A percentile compares a stretch with the other conserved stretches of the same genome.
phyloP scores from a whole-genome alignment of 192 early-diverging fungal species.

The Backusella tarrabulga region DNA sequence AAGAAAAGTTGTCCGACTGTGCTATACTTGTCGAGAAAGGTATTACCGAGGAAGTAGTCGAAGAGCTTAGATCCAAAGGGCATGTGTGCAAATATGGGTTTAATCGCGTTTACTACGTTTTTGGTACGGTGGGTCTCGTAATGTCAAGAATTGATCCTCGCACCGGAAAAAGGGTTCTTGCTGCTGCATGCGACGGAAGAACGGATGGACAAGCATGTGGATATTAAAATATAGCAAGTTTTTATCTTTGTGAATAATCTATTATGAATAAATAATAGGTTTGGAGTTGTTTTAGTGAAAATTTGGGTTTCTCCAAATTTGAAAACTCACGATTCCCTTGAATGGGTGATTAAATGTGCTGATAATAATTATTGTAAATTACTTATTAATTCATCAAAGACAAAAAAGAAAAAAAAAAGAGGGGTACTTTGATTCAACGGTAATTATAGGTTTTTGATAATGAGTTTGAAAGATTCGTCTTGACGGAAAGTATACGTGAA shows the following conservation, averaged over 20 bases:
- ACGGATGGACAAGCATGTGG: constrained; percentile 55
- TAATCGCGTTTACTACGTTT: constrained; percentile 25
- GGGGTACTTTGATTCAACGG: too few species aligned
- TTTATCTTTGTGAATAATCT: background rate
- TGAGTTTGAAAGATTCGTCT: too few species aligned
- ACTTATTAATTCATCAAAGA: too few species aligned
- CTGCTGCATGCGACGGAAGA: constrained; percentile 54
- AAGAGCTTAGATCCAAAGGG: constrained; percentile 52
- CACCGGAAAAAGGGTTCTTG: constrained; percentile 41
- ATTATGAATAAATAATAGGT: background rate
- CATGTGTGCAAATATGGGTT: constrained; percentile 43
- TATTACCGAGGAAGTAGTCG: constrained; percentile 37
- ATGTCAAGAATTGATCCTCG: constrained; percentile 31
- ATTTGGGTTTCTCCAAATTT: too few species aligned
- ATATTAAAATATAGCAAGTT: constrained; percentile 25
- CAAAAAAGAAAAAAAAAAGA: too few species aligned
- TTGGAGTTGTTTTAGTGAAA: background rate
- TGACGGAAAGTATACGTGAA: too few species aligned
- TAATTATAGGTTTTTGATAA: too few species aligned
- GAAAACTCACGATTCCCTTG: too few species aligned
- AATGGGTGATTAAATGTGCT: too few species aligned
- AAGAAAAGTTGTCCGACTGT: constrained; percentile 20
- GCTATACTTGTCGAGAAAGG: constrained; percentile 65
- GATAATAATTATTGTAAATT: too few species aligned
- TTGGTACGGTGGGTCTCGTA: constrained; percentile 77